These are phyloP conservation scores for Neophaeococcomyces aloes DNA, from an alignment of 2,329 filamentous ascomycete genomes.

Conservation along the genomic window DNA sequence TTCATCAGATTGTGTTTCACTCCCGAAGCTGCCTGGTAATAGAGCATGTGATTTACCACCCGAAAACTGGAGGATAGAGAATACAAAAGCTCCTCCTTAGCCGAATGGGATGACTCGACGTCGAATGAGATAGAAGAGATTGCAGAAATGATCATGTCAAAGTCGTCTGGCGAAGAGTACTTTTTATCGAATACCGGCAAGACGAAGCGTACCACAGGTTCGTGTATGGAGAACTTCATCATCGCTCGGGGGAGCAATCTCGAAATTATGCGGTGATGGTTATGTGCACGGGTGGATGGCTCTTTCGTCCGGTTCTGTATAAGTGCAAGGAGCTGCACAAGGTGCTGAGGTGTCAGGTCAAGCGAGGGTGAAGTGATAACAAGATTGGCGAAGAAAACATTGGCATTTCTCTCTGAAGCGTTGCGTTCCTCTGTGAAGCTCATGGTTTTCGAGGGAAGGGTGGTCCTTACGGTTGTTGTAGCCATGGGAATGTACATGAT, in stretches of 20 bases:
- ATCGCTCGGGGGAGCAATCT: constrained; percentile 86
- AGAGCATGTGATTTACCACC: constrained; percentile 75
- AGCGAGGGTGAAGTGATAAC: constrained; percentile 93
- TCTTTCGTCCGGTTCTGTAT: constrained; percentile 47
- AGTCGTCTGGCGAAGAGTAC: constrained; percentile 59
- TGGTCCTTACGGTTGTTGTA: constrained; percentile 88
- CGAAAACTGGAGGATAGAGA: constrained; percentile 71
- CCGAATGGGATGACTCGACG: constrained; percentile 88
- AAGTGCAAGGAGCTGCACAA: constrained; percentile 73
- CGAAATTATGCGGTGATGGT: constrained; percentile 61
- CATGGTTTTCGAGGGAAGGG: constrained; percentile 85
- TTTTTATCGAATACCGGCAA: constrained; percentile 58
- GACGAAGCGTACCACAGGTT: constrained; percentile 83
- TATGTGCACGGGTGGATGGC: constrained; percentile 33
- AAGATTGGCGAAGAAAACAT: constrained; percentile 91
- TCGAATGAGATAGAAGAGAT: constrained; percentile 90
- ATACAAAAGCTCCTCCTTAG: constrained; percentile 75
- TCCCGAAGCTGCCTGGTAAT: constrained; percentile 82
- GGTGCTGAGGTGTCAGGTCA: constrained; percentile 81
- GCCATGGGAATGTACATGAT: constrained; percentile 94
- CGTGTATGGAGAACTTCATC: constrained; percentile 92
- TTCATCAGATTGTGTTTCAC: constrained; percentile 77
- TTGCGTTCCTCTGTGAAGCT: constrained; percentile 61
- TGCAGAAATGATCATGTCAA: constrained; percentile 88
- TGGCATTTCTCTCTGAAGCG: constrained; percentile 77